Base-by-base conservation (phyloP, 768 basidiomycete species). In the Tephrocybe sp. region DNA sequence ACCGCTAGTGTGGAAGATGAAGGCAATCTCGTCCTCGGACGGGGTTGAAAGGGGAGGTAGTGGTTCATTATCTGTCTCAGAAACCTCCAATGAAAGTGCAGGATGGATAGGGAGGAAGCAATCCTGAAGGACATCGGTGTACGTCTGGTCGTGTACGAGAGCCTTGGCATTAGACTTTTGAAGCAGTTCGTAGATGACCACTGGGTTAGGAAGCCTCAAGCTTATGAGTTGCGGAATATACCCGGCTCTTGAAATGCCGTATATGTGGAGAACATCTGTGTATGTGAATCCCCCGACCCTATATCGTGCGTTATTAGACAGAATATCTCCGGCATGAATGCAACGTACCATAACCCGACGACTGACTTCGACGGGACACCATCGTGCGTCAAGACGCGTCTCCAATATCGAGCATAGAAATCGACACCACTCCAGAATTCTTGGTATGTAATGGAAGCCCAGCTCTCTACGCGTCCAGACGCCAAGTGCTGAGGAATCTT, bases 1-100 rank as follows among this genome's bases (percentile, higher is more conserved):
- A 28, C 84, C 85, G 54, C 81, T 83, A 2, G 85, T 85, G 60
- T 85, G 84, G 69, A 84, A 86, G 39, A 84, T 72, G 68, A 85
- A 79, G 9, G 64, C 70, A 36, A 68, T 62, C 17, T 69, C 71
- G 17, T 66, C 63, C 45, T 57, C 51, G 39, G 60, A 44, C 48
- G 57, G 50, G 53, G 55, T 17, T 44, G 68, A 68, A 23, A 80
- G 55, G 7, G 68, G 59, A 36, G 78, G 79, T 12, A 85, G 64
- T 25, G 69, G 51, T 3, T 64, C 62, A 34, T 60, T 58, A 21
- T 66, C 61, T 28, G 60, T 48, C 21, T 65, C 57, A 48, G 64
- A 71, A 30, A 69, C 63, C 28, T 63, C 55, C 50, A 58, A 56
- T 38, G 64, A 59, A 24, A 44, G n/a, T 34, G 70, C 68, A 36